Evolutionary conservation across 345 rosid genomes (phyloP).

Genomic region (Eucalyptus cloeziana): DNA sequence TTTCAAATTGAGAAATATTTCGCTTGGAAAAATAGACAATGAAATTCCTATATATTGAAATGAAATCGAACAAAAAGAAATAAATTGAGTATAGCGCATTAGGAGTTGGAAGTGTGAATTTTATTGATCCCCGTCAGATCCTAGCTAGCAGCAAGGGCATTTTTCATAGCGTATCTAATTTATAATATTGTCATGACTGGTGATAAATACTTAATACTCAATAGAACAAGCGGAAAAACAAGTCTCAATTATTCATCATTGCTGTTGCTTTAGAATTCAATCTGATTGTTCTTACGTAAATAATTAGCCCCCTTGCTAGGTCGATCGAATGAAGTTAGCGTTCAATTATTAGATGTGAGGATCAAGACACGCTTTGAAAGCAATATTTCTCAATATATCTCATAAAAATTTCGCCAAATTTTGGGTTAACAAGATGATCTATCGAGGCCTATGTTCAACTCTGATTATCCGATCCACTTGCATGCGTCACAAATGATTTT

Average conservation of each 20-base stretch:
- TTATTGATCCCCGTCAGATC: neutral
- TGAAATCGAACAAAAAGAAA: too few species aligned
- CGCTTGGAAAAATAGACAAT: neutral
- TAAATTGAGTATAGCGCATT: neutral
- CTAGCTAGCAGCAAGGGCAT: neutral
- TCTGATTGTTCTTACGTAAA: neutral
- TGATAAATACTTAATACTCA: neutral
- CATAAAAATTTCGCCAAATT: neutral
- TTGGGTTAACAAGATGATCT: fast-evolving
- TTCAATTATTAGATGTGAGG: neutral
- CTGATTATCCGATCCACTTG: neutral
- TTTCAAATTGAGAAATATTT: too few species aligned
- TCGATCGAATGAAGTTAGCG: neutral
- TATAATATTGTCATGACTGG: neutral
- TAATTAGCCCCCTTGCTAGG: neutral
- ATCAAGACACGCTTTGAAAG: neutral
- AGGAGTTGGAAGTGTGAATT: neutral
- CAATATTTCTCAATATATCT: neutral
- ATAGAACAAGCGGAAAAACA: too few species aligned
- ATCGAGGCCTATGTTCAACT: neutral
- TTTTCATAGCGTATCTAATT: too few species aligned
- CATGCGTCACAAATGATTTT: too few species aligned
- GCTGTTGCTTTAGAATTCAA: neutral
- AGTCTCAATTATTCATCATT: too few species aligned
- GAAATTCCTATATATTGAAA: neutral